Percentiles rank a stretch among this genome's conserved stretches.
phyloP scores from a whole-genome alignment of 768 basidiomycete genomes.

The Boletellus ananas region DNA sequence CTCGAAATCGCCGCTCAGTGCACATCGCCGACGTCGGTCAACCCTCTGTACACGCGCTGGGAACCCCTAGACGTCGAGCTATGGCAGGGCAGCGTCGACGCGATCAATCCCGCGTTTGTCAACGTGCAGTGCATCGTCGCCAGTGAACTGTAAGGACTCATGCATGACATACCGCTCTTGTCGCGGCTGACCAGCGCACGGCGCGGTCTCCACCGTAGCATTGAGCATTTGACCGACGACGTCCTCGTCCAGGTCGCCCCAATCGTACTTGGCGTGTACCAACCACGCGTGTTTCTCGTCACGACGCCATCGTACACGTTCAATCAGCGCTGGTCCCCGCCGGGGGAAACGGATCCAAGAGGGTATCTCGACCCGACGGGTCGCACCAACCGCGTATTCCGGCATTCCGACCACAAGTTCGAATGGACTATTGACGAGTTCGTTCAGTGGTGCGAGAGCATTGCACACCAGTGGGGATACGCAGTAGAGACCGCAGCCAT shows the following conservation, averaged over 20 bases:
- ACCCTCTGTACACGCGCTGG: constrained; percentile 52
- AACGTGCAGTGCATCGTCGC: constrained; percentile 69
- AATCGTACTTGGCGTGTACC: constrained; percentile 72
- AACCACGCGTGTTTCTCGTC: constrained; percentile 66
- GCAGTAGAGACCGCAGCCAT: constrained; percentile 55
- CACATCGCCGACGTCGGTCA: constrained; percentile 40
- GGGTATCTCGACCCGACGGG: constrained; percentile 74
- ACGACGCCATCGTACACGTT: constrained; percentile 87
- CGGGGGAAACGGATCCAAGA: constrained; percentile 38
- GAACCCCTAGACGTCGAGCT: constrained; percentile 61
- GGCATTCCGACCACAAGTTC: constrained; percentile 84
- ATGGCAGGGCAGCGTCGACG: constrained; percentile 73
- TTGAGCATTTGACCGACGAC: constrained; percentile 70
- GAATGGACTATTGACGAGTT: constrained; percentile 86
- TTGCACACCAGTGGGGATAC: constrained; percentile 71
- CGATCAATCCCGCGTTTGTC: constrained; percentile 61
- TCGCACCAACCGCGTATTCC: constrained; percentile 69
- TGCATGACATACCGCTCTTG: background rate
- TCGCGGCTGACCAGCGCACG: constrained; percentile 4
- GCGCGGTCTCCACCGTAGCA: constrained; percentile 38
- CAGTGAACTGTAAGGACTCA: constrained; percentile 68
- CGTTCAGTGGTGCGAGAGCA: constrained; percentile 50
- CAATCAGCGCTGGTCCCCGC: constrained; percentile 69
- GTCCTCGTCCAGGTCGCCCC: constrained; percentile 64
- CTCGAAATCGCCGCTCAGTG: constrained; percentile 52